Conservation (phyloP, 2,329 filamentous ascomycete species). For the Pseudogymnoascus sp. region DNA sequence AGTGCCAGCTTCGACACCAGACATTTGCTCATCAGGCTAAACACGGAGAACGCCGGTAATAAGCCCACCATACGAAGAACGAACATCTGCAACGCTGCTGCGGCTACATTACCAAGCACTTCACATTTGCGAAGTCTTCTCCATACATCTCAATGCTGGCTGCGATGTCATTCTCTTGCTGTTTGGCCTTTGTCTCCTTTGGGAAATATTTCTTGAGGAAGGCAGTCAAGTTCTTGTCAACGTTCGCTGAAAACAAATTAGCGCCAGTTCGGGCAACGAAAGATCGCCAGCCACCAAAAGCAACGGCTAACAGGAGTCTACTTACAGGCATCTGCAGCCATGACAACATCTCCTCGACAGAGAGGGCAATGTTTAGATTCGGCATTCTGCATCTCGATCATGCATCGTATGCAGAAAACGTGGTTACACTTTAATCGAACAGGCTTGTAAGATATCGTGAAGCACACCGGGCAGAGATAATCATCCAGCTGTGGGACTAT, state of each 20-base stretch:
- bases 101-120: conserved; percentile 53
- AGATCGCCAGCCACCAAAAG: neutral
- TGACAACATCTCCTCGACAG: conserved; percentile 64
- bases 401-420: conserved; percentile 75
- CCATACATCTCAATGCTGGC: conserved; percentile 68
- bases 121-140: conserved; percentile 50
- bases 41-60: no score
- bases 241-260: conserved; percentile 43
- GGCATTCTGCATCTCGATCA: conserved; percentile 70
- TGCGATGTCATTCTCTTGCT: conserved; percentile 65
- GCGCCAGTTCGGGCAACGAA: neutral
- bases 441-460: conserved; percentile 70
- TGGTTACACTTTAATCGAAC: conserved; percentile 69
- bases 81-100: neutral
- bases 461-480: conserved; percentile 75
- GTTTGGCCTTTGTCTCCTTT: conserved; percentile 58
- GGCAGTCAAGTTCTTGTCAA: conserved; percentile 59
- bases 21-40: no score
- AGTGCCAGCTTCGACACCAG: neutral
- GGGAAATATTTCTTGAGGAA: conserved; percentile 73
- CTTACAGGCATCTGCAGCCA: conserved; percentile 60
- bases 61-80: no score
- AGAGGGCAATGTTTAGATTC: conserved; percentile 64
- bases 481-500: conserved; percentile 77
- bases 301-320: neutral